These are phyloP conservation scores for Poa pratensis DNA, from an alignment of 176 grass and related monocot genomes.

Conservation along the genomic window DNA sequence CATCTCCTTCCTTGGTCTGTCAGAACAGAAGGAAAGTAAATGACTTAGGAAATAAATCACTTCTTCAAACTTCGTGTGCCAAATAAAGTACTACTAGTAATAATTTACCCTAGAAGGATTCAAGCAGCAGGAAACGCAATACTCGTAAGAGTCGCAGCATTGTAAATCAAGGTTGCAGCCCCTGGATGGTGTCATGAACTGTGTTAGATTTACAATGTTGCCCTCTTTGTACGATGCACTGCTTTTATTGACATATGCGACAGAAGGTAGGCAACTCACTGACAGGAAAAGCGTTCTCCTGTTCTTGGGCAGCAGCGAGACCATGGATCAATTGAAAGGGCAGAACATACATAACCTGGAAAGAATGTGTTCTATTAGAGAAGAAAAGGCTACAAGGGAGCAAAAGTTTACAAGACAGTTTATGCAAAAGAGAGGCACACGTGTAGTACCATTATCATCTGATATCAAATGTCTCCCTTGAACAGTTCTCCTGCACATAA, in stretches of 20 bases:
- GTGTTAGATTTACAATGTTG: constrained; percentile 31
- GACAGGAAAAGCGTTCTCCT: constrained; percentile 77
- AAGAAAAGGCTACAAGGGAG: not conserved
- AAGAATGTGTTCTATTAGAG: constrained; percentile 30
- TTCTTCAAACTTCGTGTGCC: constrained; percentile 10
- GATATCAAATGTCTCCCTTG: constrained; percentile 84
- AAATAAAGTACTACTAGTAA: constrained; percentile 23
- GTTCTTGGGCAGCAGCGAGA: constrained; percentile 73
- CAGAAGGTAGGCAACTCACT: constrained; percentile 65
- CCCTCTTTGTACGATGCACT: not conserved
- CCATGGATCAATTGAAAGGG: constrained; percentile 72
- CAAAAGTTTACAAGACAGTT: not conserved
- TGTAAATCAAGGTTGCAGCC: constrained; percentile 74
- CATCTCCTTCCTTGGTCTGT: constrained; percentile 70
- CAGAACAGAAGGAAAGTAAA: constrained; percentile 42
- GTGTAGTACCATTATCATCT: constrained; percentile 79
- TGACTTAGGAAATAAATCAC: constrained; percentile 4
- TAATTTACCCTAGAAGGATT: constrained; percentile 73
- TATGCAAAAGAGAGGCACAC: not conserved
- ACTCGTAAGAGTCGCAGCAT: constrained; percentile 94
- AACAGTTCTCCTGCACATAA: constrained; percentile 80
- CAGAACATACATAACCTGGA: constrained; percentile 81
- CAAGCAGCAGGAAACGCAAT: constrained; percentile 97
- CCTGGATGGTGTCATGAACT: constrained; percentile 49
- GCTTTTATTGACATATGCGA: constrained; percentile 8